These are phyloP conservation scores for Lactarius pseudohatsudake DNA, from an alignment of 768 basidiomycete genomes.

Conservation along the genomic window DNA sequence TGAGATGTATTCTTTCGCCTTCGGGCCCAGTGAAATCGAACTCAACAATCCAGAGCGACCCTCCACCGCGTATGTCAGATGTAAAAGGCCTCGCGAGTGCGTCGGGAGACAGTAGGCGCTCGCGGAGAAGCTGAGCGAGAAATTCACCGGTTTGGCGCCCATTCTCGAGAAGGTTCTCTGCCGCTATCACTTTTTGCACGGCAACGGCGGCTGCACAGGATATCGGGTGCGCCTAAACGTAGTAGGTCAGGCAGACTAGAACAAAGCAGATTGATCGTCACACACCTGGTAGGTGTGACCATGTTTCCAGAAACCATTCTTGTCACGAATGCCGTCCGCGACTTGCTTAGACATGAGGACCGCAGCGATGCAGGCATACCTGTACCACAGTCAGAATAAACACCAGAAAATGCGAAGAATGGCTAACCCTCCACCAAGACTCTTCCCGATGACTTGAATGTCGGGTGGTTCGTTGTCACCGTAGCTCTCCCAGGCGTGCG, in stretches of 20 bases:
- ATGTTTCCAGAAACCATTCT: constrained; percentile 75
- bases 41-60: constrained; percentile 82
- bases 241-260: constrained; percentile 1
- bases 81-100: constrained; percentile 62
- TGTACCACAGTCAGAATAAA: constrained; percentile 33
- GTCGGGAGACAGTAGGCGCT: constrained; percentile 54
- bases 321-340: constrained; percentile 62
- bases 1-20: constrained; percentile 47
- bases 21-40: constrained; percentile 61
- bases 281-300: constrained; percentile 82
- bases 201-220: constrained; percentile 82
- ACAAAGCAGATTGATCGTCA: constrained; percentile 1
- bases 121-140: constrained; percentile 52
- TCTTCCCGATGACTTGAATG: constrained; percentile 86
- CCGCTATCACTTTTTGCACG: constrained; percentile 69
- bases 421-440: constrained; percentile 80
- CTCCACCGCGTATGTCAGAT: constrained; percentile 84
- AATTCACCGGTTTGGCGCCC: constrained; percentile 59
- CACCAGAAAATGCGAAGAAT: neutral
- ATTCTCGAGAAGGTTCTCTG: constrained; percentile 70
- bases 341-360: constrained; percentile 73
- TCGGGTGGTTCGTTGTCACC: constrained; percentile 80
- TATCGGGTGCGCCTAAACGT: constrained; percentile 66
- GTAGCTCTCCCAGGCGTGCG: constrained; percentile 83
- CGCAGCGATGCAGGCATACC: constrained; percentile 82